Evolutionary conservation across 768 basidiomycete species (phyloP).

Genomic region (Suillus fuscotomentosus): DNA sequence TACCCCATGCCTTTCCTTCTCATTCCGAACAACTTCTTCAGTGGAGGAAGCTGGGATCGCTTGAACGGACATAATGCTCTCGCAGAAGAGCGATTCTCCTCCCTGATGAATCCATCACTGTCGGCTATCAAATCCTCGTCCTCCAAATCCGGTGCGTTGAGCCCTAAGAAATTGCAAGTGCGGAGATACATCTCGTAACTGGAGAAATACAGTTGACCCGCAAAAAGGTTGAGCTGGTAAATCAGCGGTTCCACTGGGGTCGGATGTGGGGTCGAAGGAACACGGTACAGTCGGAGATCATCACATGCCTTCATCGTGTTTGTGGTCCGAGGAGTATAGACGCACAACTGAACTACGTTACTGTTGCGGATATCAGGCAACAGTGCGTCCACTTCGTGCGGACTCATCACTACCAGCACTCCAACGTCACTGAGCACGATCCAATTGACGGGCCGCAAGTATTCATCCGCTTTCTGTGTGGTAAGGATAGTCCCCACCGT

Average conservation of each 20-base stretch:
- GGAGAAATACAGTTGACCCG: conserved; percentile 32
- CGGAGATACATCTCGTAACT: conserved; percentile 26
- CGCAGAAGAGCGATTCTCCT: conserved; percentile 12
- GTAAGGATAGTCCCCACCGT: conserved; percentile 5
- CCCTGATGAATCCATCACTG: conserved; percentile 21
- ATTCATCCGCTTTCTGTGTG: conserved; percentile 14
- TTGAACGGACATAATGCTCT: conserved; percentile 4
- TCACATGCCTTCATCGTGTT: conserved; percentile 37
- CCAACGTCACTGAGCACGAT: conserved; percentile 16
- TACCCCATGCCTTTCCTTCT: conserved; percentile 40
- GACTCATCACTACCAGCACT: conserved; percentile 40
- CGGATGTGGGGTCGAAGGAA: conserved; percentile 8
- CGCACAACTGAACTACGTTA: conserved; percentile 36
- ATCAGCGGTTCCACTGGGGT: neutral
- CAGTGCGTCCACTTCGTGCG: conserved; percentile 37
- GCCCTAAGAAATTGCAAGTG: conserved; percentile 26
- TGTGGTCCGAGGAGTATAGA: conserved; percentile 40
- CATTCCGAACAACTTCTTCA: conserved; percentile 34
- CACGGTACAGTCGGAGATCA: conserved; percentile 18
- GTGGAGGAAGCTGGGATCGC: conserved; percentile 13
- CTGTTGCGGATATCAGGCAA: conserved; percentile 34
- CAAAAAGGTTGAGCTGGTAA: conserved; percentile 28
- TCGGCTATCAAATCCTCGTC: conserved; percentile 8
- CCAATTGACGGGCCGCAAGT: conserved; percentile 31
- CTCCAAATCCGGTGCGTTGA: conserved; percentile 20